phyloP scores from a whole-genome alignment of 345 rosid species.

The Mangifera indica region DNA sequence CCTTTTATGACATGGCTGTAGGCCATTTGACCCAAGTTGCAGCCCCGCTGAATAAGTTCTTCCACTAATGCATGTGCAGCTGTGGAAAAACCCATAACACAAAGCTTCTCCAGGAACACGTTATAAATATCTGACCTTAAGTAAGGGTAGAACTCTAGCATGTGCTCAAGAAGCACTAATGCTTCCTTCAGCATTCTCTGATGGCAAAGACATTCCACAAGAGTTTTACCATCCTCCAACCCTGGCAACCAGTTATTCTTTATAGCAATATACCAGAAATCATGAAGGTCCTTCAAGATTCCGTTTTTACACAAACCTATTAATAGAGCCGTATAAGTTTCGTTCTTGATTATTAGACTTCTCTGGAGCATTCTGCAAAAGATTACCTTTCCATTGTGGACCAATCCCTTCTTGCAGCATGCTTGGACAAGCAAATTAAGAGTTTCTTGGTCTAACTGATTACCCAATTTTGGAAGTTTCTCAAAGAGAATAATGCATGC shows the following conservation, averaged over 20 bases:
- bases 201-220: constrained; percentile 48
- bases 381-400: constrained; percentile 41
- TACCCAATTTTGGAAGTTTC: constrained; percentile 53
- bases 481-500: constrained; percentile 38
- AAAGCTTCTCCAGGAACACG: constrained; percentile 53
- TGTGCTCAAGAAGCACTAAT: constrained; percentile 55
- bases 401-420: constrained; percentile 57
- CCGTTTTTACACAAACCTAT: constrained; percentile 56
- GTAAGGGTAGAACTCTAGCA: constrained; percentile 35
- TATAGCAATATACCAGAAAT: constrained; percentile 43
- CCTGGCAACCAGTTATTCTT: constrained; percentile 51
- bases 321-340: constrained; percentile 47
- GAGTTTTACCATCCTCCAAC: constrained; percentile 35
- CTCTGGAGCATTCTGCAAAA: constrained; percentile 50
- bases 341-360: constrained; percentile 34
- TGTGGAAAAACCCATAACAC: constrained; percentile 40
- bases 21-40: constrained; percentile 34
- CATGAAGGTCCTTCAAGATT: constrained; percentile 32
- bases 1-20: constrained; percentile 54
- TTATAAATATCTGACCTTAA: constrained; percentile 35
- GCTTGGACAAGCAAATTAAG: constrained; percentile 56
- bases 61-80: constrained; percentile 42
- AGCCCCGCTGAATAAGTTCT: constrained; percentile 47
- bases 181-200: constrained; percentile 54
- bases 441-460: constrained; percentile 54